Evolutionary conservation across 441 rosid species (phyloP).

Genomic region (Omphalea diandra): DNA sequence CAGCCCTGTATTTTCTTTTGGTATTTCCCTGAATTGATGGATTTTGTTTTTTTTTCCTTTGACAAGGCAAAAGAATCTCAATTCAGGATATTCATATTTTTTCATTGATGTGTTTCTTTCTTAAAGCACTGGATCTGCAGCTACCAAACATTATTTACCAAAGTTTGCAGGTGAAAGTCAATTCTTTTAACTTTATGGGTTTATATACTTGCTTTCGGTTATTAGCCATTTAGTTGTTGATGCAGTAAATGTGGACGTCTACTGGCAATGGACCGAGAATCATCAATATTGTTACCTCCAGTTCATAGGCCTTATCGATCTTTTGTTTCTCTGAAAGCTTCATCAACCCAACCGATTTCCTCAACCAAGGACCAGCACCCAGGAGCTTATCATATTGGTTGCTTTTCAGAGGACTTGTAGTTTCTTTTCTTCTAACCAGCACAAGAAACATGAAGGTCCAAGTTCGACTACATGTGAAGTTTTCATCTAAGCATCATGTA

Average conservation of each 20-base stretch:
- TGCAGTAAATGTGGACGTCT: conserved; percentile 75
- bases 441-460: not conserved
- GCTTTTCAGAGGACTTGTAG: conserved; percentile 52
- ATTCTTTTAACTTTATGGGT: conserved; percentile 6
- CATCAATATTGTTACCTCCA: conserved; percentile 68
- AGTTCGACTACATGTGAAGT: not conserved
- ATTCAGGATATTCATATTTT: not conserved
- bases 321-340: conserved; percentile 31
- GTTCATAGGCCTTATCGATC: conserved; percentile 54
- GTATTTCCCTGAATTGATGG: conserved; percentile 35
- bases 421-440: not conserved
- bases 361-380: conserved; percentile 40
- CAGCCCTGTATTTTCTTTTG: conserved; percentile 66
- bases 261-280: conserved; percentile 67
- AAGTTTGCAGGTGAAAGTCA: conserved; percentile 60
- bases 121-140: conserved; percentile 80
- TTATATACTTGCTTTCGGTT: not conserved
- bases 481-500: no score
- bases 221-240: conserved; percentile 3
- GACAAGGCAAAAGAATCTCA: not conserved
- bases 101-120: conserved; percentile 17
- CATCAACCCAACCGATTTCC: conserved; percentile 27
- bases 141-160: conserved; percentile 66
- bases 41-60: conserved; percentile 14
- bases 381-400: conserved; percentile 65